Evolutionary conservation across 192 early-diverging fungal species (phyloP), one percentile per base, ranked within the genome.

Genomic region (Backusella luteola): DNA sequence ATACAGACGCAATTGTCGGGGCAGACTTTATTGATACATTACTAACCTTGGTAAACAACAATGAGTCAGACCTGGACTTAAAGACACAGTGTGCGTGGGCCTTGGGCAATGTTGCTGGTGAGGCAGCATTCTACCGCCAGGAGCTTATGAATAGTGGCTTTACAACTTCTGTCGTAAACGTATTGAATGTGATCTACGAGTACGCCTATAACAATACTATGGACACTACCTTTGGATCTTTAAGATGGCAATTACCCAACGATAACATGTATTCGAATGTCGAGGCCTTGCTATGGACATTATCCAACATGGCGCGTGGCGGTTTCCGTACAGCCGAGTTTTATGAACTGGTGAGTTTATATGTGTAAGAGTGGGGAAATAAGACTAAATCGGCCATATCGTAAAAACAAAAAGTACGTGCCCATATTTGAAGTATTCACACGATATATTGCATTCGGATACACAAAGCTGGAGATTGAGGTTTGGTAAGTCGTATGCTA

Each of bases 251-350:
- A 4, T 29, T 63, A 29, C 56, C 8, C 4, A 11, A 15, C n/a
- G 56, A 63, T 29, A 29, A 63, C 14, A 63, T n/a, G 5, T 63
- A 63, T 63, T 46, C 66, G 6, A 79, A 83, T 34, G 78, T 83
- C 0, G 71, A 75, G 26, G 76, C 78, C 2, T 52, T 83, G 5
- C 63, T 76, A 11, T 83, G 82, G 82, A 26, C 79, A 2, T 35
- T 83, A 56, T 69, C 82, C 34, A 83, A 83, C 49, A 83, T 83
- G 82, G 80, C 74, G 67, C 72, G 82, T 34, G 82, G 82, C 17
- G 82, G 82, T 0, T 83, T 83, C 68, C 70, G 49, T 6, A 77
- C 75, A 6, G 74, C 75, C 0, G 76, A 83, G 34, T 63, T 71
- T 32, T 79, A 73, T 75, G 14, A 49, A 36, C 17, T 36, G 14